Conservation (phyloP, 768 basidiomycete species). For the Daedaleopsis nitida region DNA sequence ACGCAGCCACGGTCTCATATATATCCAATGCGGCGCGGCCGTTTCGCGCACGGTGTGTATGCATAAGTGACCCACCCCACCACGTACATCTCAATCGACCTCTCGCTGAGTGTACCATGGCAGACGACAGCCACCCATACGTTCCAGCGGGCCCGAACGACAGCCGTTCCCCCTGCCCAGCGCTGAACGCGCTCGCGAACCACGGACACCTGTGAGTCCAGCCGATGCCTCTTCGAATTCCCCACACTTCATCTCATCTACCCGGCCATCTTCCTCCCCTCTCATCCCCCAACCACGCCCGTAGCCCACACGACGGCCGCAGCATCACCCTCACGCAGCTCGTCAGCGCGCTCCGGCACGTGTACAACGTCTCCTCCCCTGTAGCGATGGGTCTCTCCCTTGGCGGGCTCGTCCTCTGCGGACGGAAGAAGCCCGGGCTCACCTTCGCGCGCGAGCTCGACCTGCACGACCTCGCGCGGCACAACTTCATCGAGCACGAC, state of each 20-base stretch:
- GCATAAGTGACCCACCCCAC: too few species aligned
- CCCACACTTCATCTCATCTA: neutral
- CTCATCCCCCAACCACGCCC: neutral
- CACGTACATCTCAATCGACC: neutral
- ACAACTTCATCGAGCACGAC: slow-evolving; percentile 33
- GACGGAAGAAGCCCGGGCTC: neutral
- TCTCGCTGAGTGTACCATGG: neutral
- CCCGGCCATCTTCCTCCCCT: neutral
- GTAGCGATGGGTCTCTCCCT: slow-evolving; percentile 26
- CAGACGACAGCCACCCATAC: slow-evolving; percentile 22
- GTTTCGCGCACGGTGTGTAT: too few species aligned
- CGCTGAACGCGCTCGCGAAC: slow-evolving; percentile 73
- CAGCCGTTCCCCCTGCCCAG: slow-evolving; percentile 69
- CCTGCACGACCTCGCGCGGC: slow-evolving; percentile 29
- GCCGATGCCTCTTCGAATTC: neutral
- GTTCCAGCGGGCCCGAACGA: slow-evolving; percentile 34
- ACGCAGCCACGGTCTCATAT: too few species aligned
- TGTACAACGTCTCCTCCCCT: slow-evolving; percentile 26
- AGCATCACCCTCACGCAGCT: slow-evolving; percentile 10
- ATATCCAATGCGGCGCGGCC: too few species aligned
- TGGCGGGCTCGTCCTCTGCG: slow-evolving; percentile 18
- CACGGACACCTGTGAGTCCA: slow-evolving; percentile 69
- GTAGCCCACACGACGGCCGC: slow-evolving; percentile 1
- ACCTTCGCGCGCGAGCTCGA: neutral
- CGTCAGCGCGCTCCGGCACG: slow-evolving; percentile 24